Conservation (phyloP, 2,329 filamentous ascomycete species). For the Colletotrichum chlorophyti region DNA sequence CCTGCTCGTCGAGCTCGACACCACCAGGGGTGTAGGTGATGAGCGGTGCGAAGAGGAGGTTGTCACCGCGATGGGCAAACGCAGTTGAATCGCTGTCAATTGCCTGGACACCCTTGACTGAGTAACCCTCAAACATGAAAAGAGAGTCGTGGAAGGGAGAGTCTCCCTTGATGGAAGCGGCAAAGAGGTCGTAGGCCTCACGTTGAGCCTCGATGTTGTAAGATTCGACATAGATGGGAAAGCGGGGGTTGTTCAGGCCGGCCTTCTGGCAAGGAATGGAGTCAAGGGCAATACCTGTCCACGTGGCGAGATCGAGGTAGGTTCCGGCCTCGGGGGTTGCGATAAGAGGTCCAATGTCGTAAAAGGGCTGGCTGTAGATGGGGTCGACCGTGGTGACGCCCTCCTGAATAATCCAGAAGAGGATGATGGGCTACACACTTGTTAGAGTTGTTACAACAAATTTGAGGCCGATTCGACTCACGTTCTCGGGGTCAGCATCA, state of each 20-base stretch:
- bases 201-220: constrained; percentile 43
- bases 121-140: constrained; percentile 65
- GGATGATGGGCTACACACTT: constrained; percentile 43
- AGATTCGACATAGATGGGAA: constrained; percentile 49
- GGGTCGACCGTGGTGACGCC: constrained; percentile 48
- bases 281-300: constrained; percentile 47
- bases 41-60: constrained; percentile 48
- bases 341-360: constrained; percentile 45
- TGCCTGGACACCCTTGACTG: constrained; percentile 49
- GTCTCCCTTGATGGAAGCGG: constrained; percentile 30
- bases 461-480: constrained; percentile 32
- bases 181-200: constrained; percentile 42
- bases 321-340: constrained; percentile 41
- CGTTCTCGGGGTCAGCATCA: constrained; percentile 46
- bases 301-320: constrained; percentile 52
- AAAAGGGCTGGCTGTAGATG: constrained; percentile 49
- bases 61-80: constrained; percentile 52
- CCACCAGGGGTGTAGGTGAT: constrained; percentile 43
- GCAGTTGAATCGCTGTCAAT: constrained; percentile 45
- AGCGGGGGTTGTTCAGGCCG: constrained; percentile 47
- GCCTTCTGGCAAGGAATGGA: constrained; percentile 49
- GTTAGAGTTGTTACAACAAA: not conserved
- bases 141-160: constrained; percentile 42
- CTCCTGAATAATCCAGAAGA: constrained; percentile 50
- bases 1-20: constrained; percentile 39